Evolutionary conservation across 805 yeast genomes (phyloP).

Genomic region (Yamadazyma ubonensis): DNA sequence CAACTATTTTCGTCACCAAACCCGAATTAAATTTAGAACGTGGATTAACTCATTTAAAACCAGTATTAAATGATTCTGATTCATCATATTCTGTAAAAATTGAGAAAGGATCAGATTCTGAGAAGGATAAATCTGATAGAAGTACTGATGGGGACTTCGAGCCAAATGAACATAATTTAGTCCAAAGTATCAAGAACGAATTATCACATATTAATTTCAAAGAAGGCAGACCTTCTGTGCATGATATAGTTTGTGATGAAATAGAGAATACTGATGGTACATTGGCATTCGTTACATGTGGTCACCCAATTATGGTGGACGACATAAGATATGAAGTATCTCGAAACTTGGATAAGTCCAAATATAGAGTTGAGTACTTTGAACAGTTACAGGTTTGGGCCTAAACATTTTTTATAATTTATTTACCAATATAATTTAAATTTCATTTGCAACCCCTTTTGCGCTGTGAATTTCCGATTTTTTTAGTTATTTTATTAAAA

Average conservation of each 20-base stretch:
- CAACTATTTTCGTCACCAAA: constrained; percentile 29
- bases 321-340: constrained; percentile 50
- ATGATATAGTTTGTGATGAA: constrained; percentile 34
- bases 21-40: constrained; percentile 18
- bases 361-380: constrained; percentile 62
- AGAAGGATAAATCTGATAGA: constrained; percentile 1
- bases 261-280: constrained; percentile 41
- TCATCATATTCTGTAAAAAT: constrained; percentile 9
- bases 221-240: constrained; percentile 50
- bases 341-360: constrained; percentile 29
- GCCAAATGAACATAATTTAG: constrained; percentile 6
- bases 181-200: constrained; percentile 18
- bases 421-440: too few relatives aligned
- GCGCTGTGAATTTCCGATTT: too few relatives aligned
- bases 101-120: constrained; percentile 1
- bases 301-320: constrained; percentile 61
- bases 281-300: constrained; percentile 58
- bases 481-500: too few relatives aligned
- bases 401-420: constrained; percentile 11
- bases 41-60: constrained; percentile 13
- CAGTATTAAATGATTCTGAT: constrained; percentile 15
- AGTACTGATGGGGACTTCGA: constrained; percentile 3
- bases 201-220: constrained; percentile 37
- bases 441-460: too few relatives aligned
- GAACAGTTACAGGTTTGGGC: constrained; percentile 79